Evolutionary conservation across 345 rosid genomes (phyloP).

Genomic region (Psidium guajava): DNA sequence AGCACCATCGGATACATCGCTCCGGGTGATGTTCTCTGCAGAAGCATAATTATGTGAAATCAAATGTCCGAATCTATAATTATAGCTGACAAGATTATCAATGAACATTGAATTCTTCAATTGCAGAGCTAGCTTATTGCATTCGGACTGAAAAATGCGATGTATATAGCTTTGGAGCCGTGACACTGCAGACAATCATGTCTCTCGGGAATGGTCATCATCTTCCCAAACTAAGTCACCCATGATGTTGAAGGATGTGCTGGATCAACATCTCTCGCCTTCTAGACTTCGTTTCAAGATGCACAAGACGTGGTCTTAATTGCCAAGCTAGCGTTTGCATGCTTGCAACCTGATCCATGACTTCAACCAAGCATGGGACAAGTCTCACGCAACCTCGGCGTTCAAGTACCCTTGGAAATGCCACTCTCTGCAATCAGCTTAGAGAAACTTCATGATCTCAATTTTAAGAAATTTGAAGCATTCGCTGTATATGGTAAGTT

Average conservation of each 20-base stretch:
- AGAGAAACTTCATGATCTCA: neutral
- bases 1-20: slow-evolving; percentile 5
- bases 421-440: neutral
- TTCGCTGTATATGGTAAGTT: neutral
- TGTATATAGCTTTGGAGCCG: neutral
- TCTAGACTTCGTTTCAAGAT: neutral
- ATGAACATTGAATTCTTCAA: neutral
- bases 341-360: neutral
- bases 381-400: neutral
- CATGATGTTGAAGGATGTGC: neutral
- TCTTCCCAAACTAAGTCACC: neutral
- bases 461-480: neutral
- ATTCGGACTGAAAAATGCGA: neutral
- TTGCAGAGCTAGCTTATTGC: slow-evolving; percentile 6
- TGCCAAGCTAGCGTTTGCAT: neutral
- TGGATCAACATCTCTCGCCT: neutral
- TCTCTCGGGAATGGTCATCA: neutral
- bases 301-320: neutral
- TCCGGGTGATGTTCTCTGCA: slow-evolving; percentile 6
- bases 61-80: neutral
- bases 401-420: neutral
- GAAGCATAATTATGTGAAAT: neutral
- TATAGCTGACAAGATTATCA: too few species aligned
- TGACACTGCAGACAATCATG: neutral
- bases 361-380: neutral